These are phyloP conservation scores for Calonectria fujianensis DNA, from an alignment of 2,329 filamentous ascomycete genomes.

Conservation along the genomic window DNA sequence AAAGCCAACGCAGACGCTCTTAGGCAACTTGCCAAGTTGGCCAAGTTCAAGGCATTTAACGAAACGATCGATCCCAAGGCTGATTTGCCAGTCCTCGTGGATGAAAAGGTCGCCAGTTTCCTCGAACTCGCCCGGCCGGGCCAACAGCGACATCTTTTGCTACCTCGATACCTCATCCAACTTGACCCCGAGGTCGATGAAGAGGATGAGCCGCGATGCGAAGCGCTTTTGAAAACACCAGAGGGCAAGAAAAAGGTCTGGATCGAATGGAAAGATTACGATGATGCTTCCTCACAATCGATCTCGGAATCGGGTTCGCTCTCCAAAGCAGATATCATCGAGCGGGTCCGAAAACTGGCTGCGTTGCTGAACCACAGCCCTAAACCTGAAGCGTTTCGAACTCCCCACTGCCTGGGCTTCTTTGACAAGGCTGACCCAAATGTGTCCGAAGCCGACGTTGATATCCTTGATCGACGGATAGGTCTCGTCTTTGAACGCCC, in stretches of 20 bases:
- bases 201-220: slow-evolving; percentile 61
- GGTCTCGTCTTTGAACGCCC: slow-evolving; percentile 74
- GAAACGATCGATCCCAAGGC: slow-evolving; percentile 65
- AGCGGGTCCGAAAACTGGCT: slow-evolving; percentile 68
- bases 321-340: slow-evolving; percentile 64
- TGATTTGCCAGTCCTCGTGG: slow-evolving; percentile 54
- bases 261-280: slow-evolving; percentile 72
- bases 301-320: slow-evolving; percentile 60
- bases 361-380: slow-evolving; percentile 67
- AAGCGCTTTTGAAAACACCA: slow-evolving; percentile 61
- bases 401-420: slow-evolving; percentile 71
- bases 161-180: slow-evolving; percentile 61
- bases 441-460: slow-evolving; percentile 61
- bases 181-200: slow-evolving; percentile 59
- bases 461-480: slow-evolving; percentile 65
- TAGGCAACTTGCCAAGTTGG: slow-evolving; percentile 64
- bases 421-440: slow-evolving; percentile 66
- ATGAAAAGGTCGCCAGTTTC: slow-evolving; percentile 61
- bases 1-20: slow-evolving; percentile 64
- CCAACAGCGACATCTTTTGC: slow-evolving; percentile 57
- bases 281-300: slow-evolving; percentile 58
- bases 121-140: slow-evolving; percentile 62
- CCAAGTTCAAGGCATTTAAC: slow-evolving; percentile 72
- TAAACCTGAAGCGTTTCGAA: slow-evolving; percentile 69
- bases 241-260: slow-evolving; percentile 64